These are phyloP conservation scores for Gonium pectorale DNA, from an alignment of 139 green algal species.

Conservation along the genomic window DNA sequence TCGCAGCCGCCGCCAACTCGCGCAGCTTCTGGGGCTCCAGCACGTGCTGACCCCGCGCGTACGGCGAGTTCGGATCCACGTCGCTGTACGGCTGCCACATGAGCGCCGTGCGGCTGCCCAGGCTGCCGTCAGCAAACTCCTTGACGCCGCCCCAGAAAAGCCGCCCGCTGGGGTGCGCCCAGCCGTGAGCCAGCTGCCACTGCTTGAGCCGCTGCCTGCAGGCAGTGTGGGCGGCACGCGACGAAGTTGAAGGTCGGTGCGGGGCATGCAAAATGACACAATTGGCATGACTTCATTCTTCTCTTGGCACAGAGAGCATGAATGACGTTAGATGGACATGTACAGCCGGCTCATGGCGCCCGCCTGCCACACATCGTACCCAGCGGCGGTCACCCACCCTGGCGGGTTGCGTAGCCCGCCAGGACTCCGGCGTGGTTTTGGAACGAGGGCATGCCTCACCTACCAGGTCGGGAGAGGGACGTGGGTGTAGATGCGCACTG, in stretches of 20 bases:
- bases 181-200: slow-evolving; percentile 50
- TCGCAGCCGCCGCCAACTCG: slow-evolving; percentile 9
- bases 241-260: too few species aligned
- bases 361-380: too few species aligned
- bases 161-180: slow-evolving; percentile 51
- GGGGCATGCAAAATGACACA: too few species aligned
- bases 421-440: too few species aligned
- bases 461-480: slow-evolving; percentile 32
- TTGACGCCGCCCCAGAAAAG: slow-evolving; percentile 81
- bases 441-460: too few species aligned
- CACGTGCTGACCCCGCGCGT: background rate
- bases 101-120: slow-evolving; percentile 77
- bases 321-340: too few species aligned
- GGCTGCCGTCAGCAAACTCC: slow-evolving; percentile 80
- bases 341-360: too few species aligned
- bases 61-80: slow-evolving; percentile 7
- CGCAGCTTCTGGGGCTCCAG: background rate
- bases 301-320: too few species aligned
- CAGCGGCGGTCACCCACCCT: too few species aligned
- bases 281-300: too few species aligned
- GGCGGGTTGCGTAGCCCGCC: too few species aligned
- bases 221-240: too few species aligned
- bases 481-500: slow-evolving; percentile 21
- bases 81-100: slow-evolving; percentile 72
- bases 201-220: slow-evolving; percentile 56